Conservation (phyloP, 2,329 filamentous ascomycete genomes). For the Metarhizium sp. region DNA sequence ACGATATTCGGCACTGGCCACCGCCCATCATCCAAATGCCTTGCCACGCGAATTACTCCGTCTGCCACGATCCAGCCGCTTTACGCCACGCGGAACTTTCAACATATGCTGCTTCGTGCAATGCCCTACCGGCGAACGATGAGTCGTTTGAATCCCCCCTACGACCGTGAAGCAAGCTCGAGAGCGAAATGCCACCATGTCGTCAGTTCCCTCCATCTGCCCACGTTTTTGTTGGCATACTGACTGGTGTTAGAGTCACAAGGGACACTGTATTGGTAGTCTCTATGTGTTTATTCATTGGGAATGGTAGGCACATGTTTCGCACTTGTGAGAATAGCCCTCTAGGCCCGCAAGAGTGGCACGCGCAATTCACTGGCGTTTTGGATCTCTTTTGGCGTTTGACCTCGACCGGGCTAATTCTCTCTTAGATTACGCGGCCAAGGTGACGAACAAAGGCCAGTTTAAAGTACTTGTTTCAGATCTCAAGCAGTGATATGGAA, state of each 20-base stretch:
- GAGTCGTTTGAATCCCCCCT: conserved; percentile 2
- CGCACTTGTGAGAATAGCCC: no score
- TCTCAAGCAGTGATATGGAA: no score
- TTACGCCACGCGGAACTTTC: not conserved
- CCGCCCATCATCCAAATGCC: not conserved
- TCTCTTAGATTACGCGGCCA: no score
- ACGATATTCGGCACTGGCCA: not conserved
- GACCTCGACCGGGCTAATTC: no score
- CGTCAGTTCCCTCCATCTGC: not conserved
- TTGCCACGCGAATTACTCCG: not conserved
- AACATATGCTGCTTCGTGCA: conserved; percentile 5
- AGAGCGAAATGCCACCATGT: conserved; percentile 4
- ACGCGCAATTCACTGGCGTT: no score
- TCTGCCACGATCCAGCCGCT: not conserved
- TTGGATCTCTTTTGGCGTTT: no score
- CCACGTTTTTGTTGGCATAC: not conserved
- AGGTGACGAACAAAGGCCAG: no score
- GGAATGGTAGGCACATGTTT: no score
- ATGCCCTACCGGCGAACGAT: not conserved
- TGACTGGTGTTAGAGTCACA: not conserved
- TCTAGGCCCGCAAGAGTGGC: no score
- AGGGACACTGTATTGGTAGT: no score
- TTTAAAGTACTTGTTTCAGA: no score
- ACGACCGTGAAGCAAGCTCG: not conserved
- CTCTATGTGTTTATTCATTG: no score